Conservation (phyloP, 139 green algal species). For the Marvania coccoides region DNA sequence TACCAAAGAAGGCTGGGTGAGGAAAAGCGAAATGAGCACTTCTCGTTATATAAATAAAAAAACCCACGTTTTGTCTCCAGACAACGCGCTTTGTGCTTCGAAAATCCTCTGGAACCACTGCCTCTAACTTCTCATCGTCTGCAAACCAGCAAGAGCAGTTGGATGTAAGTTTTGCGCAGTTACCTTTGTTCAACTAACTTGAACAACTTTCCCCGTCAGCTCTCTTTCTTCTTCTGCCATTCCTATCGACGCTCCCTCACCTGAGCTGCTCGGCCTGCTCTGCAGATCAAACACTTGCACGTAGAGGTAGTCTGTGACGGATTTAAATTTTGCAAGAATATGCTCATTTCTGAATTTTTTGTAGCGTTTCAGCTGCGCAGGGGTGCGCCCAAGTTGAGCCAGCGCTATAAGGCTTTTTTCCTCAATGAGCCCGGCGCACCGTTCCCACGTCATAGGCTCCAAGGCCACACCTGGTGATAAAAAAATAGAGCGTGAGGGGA, state of each 20-base stretch:
- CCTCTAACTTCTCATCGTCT: background rate
- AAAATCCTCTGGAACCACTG: background rate
- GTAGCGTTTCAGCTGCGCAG: background rate
- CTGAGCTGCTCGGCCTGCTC: background rate
- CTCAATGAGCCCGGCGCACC: background rate
- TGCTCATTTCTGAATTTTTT: background rate
- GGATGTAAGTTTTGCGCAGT: no score
- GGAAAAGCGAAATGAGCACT: background rate
- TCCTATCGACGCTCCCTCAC: background rate
- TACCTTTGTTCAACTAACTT: no score
- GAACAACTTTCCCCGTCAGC: no score
- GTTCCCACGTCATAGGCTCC: background rate
- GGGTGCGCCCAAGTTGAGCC: background rate
- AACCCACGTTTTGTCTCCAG: background rate
- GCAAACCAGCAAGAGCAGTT: background rate
- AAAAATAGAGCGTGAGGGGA: no score
- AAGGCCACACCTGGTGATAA: slow-evolving; percentile 1
- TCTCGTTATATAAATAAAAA: background rate
- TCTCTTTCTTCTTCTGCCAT: background rate
- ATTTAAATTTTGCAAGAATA: background rate
- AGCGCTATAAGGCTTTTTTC: background rate
- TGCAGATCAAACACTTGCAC: background rate
- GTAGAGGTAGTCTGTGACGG: background rate
- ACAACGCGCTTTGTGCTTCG: background rate
- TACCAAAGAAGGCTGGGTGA: background rate